A percentile compares a stretch with the other conserved stretches of the same genome.
Evolutionary conservation across 2,329 filamentous ascomycete genomes (phyloP).

Genomic region (Neonectria punicea): DNA sequence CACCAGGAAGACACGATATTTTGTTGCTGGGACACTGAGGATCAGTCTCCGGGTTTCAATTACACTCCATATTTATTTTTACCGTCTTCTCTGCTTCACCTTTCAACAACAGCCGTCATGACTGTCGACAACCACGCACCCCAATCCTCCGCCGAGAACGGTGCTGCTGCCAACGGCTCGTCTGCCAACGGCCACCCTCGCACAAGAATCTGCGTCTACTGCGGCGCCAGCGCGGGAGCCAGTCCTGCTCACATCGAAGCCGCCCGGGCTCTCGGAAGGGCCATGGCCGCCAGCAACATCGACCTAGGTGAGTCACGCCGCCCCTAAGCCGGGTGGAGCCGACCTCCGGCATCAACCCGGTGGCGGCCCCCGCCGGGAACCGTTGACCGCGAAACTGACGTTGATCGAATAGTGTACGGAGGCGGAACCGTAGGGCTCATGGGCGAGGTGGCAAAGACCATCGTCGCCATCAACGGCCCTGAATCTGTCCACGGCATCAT

Average conservation of each 20-base stretch:
- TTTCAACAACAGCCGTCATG: conserved; percentile 36
- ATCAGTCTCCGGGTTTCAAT: background rate
- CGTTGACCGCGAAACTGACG: conserved; percentile 1
- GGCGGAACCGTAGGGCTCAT: conserved; percentile 95
- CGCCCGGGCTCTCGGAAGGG: conserved; percentile 77
- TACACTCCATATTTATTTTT: background rate
- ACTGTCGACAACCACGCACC: conserved; percentile 41
- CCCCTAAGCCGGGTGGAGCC: conserved; percentile 2
- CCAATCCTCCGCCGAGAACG: conserved; percentile 37
- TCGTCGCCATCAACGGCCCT: conserved; percentile 85
- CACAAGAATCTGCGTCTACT: conserved; percentile 92
- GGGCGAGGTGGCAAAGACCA: conserved; percentile 89
- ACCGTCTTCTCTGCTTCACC: conserved; percentile 2
- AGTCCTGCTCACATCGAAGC: conserved; percentile 80
- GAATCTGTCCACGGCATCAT: conserved; percentile 92
- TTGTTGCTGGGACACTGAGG: background rate
- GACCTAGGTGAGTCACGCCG: conserved; percentile 66
- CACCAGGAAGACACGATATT: background rate
- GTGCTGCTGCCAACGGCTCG: conserved; percentile 36
- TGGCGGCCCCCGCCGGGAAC: background rate
- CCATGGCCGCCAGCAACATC: conserved; percentile 81
- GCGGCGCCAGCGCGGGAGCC: conserved; percentile 81
- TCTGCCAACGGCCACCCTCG: conserved; percentile 48
- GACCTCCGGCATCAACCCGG: background rate
- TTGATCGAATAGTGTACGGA: conserved; percentile 76